Percentiles rank a stretch among this genome's conserved stretches.
Conservation (phyloP, 306 rosid species). For the Bauhinia variegata region DNA sequence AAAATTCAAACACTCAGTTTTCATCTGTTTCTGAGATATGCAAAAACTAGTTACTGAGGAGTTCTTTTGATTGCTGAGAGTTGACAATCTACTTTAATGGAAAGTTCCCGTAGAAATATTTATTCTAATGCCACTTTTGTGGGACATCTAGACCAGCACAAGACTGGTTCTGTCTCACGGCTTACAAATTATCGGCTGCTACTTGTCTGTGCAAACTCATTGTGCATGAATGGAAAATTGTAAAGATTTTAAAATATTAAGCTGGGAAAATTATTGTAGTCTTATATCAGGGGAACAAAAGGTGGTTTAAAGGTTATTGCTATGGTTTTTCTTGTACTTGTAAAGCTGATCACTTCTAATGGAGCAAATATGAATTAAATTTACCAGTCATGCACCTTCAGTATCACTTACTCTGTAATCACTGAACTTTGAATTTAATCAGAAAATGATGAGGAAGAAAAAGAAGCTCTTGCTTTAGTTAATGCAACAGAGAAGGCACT, state of each 20-base stretch:
- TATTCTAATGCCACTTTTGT: slow-evolving; percentile 7
- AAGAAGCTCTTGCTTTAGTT: slow-evolving; percentile 58
- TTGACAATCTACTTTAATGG: not conserved
- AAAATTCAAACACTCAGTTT: not conserved
- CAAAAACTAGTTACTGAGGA: slow-evolving; percentile 10
- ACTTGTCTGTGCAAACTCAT: not conserved
- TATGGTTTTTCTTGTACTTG: not conserved
- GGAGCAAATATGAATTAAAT: slow-evolving; percentile 2
- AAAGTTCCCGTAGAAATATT: not conserved
- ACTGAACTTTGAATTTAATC: slow-evolving; percentile 14
- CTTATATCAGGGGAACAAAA: not conserved
- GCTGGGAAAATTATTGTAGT: slow-evolving; percentile 6
- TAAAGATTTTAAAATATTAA: too few relatives aligned
- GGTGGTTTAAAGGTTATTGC: not conserved
- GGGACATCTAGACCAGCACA: slow-evolving; percentile 4
- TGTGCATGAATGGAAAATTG: not conserved
- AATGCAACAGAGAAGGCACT: slow-evolving; percentile 71
- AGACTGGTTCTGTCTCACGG: not conserved
- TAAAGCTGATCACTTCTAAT: not conserved
- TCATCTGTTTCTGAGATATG: not conserved
- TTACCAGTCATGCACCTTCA: not conserved
- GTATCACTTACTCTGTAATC: not conserved
- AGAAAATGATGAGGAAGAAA: slow-evolving; percentile 61
- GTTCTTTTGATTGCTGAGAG: slow-evolving; percentile 14
- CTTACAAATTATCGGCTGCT: slow-evolving; percentile 9